Evolutionary conservation across 371 early-diverging fungal genomes (phyloP).

Genomic region (Mortierella polycephala): DNA sequence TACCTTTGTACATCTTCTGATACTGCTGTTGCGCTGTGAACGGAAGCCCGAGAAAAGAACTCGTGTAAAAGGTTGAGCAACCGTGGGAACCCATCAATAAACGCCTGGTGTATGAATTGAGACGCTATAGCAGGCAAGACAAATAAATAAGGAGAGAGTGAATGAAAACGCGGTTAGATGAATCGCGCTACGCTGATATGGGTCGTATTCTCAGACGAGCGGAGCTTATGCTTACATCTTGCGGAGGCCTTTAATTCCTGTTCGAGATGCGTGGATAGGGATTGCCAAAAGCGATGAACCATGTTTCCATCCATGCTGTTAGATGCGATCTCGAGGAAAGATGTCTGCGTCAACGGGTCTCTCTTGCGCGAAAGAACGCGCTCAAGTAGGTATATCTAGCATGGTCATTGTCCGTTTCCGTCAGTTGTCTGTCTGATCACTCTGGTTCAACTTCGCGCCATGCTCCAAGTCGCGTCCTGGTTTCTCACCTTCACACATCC

Average conservation of each 20-base stretch:
- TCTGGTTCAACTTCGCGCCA: too few relatives aligned
- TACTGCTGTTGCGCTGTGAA: slow-evolving; percentile 63
- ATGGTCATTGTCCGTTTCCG: background rate
- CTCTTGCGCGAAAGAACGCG: slow-evolving; percentile 76
- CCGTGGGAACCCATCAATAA: slow-evolving; percentile 82
- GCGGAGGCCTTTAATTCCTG: slow-evolving; percentile 55
- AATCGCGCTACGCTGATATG: background rate
- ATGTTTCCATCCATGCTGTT: slow-evolving; percentile 58
- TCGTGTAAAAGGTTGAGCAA: slow-evolving; percentile 79
- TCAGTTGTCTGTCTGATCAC: too few relatives aligned
- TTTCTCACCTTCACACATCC: slow-evolving; percentile 70
- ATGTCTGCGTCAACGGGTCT: slow-evolving; percentile 72
- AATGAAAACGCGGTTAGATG: background rate
- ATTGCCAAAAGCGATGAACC: slow-evolving; percentile 60
- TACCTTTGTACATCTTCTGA: slow-evolving; percentile 70
- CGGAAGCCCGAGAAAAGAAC: slow-evolving; percentile 76
- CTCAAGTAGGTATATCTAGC: slow-evolving; percentile 75
- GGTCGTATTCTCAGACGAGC: too few relatives aligned
- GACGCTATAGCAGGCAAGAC: slow-evolving; percentile 57
- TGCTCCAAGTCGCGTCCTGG: too few relatives aligned
- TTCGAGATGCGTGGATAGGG: slow-evolving; percentile 58
- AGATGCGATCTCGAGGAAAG: slow-evolving; percentile 67
- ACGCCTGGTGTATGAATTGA: slow-evolving; percentile 72
- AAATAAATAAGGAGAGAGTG: background rate
- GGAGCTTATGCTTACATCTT: slow-evolving; percentile 24